phyloP scores from a whole-genome alignment of 495 filamentous ascomycete genomes.

The Saxophila tyrrhenica region DNA sequence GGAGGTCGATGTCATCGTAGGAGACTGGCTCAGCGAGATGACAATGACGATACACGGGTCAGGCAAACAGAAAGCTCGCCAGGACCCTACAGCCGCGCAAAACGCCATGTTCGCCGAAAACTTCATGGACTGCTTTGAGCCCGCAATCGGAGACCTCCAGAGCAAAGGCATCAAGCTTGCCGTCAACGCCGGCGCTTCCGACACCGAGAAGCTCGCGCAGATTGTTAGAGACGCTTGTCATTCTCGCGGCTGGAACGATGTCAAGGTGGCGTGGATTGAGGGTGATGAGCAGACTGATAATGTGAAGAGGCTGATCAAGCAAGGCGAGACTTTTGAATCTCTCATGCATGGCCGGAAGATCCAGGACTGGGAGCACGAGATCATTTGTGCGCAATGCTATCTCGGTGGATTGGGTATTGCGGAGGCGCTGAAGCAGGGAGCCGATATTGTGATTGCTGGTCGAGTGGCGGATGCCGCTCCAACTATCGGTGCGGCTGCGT shows the following conservation, averaged over 20 bases:
- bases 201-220: constrained; percentile 23
- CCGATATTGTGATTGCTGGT: constrained; percentile 26
- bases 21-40: constrained; percentile 8
- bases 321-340: constrained; percentile 21
- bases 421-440: constrained; percentile 22
- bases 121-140: constrained; percentile 22
- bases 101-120: constrained; percentile 15
- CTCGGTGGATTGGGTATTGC: constrained; percentile 25
- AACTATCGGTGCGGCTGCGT: constrained; percentile 23
- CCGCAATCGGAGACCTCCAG: constrained; percentile 19
- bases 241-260: constrained; percentile 11
- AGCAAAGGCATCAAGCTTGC: constrained; percentile 22
- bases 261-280: constrained; percentile 27
- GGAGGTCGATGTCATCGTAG: constrained; percentile 12
- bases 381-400: constrained; percentile 24
- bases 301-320: constrained; percentile 19
- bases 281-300: constrained; percentile 23
- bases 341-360: constrained; percentile 23
- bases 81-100: constrained; percentile 3
- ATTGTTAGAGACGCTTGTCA: constrained; percentile 18
- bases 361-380: constrained; percentile 22
- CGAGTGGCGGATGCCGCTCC: constrained; percentile 26
- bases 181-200: constrained; percentile 24
- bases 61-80: constrained; percentile 14
- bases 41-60: constrained; percentile 22